phyloP scores from a whole-genome alignment of 2,329 filamentous ascomycete genomes.

The Colletotrichum tofieldiae region DNA sequence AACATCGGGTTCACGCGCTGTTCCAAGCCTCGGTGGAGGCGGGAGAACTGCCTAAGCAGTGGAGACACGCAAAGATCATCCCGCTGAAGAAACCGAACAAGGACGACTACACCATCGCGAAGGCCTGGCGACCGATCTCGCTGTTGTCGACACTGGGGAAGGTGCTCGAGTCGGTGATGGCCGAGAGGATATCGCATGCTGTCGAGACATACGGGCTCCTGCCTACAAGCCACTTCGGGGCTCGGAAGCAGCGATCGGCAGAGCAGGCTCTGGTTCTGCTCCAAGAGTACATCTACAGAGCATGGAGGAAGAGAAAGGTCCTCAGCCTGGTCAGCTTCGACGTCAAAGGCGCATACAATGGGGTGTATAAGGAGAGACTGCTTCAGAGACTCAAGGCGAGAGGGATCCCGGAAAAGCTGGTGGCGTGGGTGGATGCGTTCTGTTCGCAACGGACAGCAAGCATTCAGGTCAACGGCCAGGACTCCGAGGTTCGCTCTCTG shows the following conservation, averaged over 20 bases:
- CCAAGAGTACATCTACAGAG: slow-evolving; percentile 18
- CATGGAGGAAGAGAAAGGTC: slow-evolving; percentile 43
- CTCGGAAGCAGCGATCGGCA: slow-evolving; percentile 18
- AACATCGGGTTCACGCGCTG: too few relatives aligned
- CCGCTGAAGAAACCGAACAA: slow-evolving; percentile 50
- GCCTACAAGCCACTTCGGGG: slow-evolving; percentile 15
- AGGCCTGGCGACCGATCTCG: slow-evolving; percentile 49
- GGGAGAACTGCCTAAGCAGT: too few relatives aligned
- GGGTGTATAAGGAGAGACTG: slow-evolving; percentile 45
- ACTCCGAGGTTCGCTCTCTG: too few relatives aligned
- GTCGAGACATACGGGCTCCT: slow-evolving; percentile 15
- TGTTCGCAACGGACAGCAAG: too few relatives aligned
- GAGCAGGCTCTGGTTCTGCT: slow-evolving; percentile 20
- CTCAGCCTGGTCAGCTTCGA: slow-evolving; percentile 56
- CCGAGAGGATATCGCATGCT: slow-evolving; percentile 9
- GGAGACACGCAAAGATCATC: slow-evolving; percentile 49
- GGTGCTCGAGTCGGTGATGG: slow-evolving; percentile 14
- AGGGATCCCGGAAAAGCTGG: too few relatives aligned
- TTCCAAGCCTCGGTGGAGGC: too few relatives aligned
- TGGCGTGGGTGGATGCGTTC: too few relatives aligned
- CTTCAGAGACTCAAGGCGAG: slow-evolving; percentile 27
- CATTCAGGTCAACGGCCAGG: too few relatives aligned
- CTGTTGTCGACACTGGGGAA: slow-evolving; percentile 49
- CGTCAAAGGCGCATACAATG: slow-evolving; percentile 58
- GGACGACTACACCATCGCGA: slow-evolving; percentile 47